Conservation (phyloP, 1,139 yeast species). For the Trichomonascaceae sp. region DNA sequence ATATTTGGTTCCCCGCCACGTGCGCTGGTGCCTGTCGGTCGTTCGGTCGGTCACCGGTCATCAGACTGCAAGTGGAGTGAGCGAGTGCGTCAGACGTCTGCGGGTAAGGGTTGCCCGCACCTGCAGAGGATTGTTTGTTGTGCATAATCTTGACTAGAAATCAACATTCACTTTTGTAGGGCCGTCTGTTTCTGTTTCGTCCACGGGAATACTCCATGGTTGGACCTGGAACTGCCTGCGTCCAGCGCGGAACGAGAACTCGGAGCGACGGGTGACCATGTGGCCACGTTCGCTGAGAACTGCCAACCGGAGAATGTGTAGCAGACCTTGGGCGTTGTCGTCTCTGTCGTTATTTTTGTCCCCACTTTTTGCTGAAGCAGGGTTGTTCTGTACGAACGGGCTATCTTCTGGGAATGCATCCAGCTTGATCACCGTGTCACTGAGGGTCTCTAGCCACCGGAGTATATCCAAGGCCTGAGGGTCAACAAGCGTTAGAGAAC, state of each 20-base stretch:
- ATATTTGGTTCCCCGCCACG: too few relatives aligned
- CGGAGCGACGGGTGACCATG: slow-evolving; percentile 65
- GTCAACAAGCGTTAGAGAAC: slow-evolving; percentile 58
- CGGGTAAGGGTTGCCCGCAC: too few relatives aligned
- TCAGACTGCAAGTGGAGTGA: too few relatives aligned
- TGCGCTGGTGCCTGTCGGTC: too few relatives aligned
- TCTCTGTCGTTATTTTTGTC: too few relatives aligned
- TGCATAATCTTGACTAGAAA: too few relatives aligned
- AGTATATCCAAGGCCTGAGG: slow-evolving; percentile 41
- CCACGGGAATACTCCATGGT: slow-evolving; percentile 93
- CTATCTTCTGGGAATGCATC: slow-evolving; percentile 78
- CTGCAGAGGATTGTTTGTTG: too few relatives aligned
- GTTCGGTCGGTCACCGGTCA: too few relatives aligned
- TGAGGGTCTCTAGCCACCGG: slow-evolving; percentile 42
- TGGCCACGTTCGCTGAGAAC: slow-evolving; percentile 61
- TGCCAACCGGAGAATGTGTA: slow-evolving; percentile 65
- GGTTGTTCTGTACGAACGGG: too few relatives aligned
- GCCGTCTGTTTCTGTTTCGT: slow-evolving; percentile 27
- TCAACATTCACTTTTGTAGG: not conserved
- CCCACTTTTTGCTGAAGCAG: too few relatives aligned
- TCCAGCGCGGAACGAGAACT: slow-evolving; percentile 79
- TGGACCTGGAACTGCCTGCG: slow-evolving; percentile 72
- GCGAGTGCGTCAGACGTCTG: too few relatives aligned
- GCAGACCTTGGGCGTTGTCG: slow-evolving; percentile 50
- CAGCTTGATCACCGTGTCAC: slow-evolving; percentile 60